Evolutionary conservation across 2,329 filamentous ascomycete genomes (phyloP), one percentile per base, ranked within the genome.

Genomic region (Didymosphaeria variabile): DNA sequence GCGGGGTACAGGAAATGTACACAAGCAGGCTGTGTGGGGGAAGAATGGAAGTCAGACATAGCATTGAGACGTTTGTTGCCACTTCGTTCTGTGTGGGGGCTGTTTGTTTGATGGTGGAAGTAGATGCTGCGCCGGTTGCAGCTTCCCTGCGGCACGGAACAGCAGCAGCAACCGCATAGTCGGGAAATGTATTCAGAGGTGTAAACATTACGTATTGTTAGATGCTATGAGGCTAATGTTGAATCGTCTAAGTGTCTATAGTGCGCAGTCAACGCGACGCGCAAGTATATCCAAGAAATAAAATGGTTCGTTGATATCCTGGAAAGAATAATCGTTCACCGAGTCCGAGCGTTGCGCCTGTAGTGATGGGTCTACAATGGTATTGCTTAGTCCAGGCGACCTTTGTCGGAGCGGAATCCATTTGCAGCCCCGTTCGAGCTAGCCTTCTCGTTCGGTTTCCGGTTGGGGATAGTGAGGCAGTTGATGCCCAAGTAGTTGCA

Each of bases 401-500:
- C 75, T 59, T 78, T 78, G 26, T 71, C 70, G n/a, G 59, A 55
- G 31, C 63, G 66, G 19, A 60, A 63, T 40, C 72, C 72, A 51
- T 76, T 74, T 0, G 72, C 67, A 26, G 62, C 47, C 31, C 74
- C 74, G 34, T 76, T 77, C 17, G 70, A 55, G 55, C 62, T 67
- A 10, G 66, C 69, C 62, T 74, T 75, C 49, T 77, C 74, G 23
- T 58, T 66, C 2, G 65, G 64, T 36, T 66, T 57, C 54, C 63
- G 63, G 31, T 69, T 65, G 5, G 82, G 81, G 62, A 99, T 97
- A 0, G 94, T 98, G 67, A 99, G 82, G 73, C 94, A 97, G 74
- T 94, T 95, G 83, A 99, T 99, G 64, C 92, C 93, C 26, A 99
- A 83, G 80, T 91, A 98, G 57, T 90, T 86, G 81, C 95, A 98